These are phyloP conservation scores for Tylopilus vinaceipallidus DNA, from an alignment of 768 basidiomycete species.

Conservation along the genomic window DNA sequence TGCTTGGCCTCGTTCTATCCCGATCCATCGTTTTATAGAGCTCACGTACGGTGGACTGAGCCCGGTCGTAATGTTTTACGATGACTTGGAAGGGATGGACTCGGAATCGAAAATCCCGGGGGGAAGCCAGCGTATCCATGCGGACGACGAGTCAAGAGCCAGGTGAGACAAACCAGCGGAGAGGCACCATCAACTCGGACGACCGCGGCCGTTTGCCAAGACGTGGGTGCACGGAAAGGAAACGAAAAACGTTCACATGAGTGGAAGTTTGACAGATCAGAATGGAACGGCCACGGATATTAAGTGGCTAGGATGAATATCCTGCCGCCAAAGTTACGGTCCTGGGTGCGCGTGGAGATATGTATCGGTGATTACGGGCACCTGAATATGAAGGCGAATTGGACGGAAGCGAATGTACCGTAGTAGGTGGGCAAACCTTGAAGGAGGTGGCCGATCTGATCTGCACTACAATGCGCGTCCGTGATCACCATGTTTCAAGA, in stretches of 20 bases:
- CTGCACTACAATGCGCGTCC: not conserved
- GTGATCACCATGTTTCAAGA: too few species aligned
- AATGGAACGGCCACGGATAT: constrained; percentile 39
- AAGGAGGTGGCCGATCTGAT: not conserved
- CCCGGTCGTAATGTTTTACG: not conserved
- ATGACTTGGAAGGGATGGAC: not conserved
- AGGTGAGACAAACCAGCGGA: not conserved
- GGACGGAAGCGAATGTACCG: not conserved
- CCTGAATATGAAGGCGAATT: not conserved
- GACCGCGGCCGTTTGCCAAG: not conserved
- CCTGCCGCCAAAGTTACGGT: not conserved
- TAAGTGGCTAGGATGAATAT: not conserved
- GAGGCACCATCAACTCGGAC: not conserved
- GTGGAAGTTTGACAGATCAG: not conserved
- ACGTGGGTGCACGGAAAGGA: not conserved
- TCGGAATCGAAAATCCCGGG: not conserved
- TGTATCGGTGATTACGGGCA: constrained; percentile 8
- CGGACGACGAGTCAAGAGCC: not conserved
- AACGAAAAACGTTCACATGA: not conserved
- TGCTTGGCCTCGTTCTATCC: not conserved
- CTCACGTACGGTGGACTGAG: not conserved
- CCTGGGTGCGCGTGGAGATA: not conserved
- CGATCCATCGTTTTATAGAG: not conserved
- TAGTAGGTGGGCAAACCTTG: not conserved
- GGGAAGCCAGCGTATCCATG: not conserved